These are phyloP conservation scores for Nicotiana sylvestris DNA, from an alignment of 257 asterid species.

Conservation along the genomic window DNA sequence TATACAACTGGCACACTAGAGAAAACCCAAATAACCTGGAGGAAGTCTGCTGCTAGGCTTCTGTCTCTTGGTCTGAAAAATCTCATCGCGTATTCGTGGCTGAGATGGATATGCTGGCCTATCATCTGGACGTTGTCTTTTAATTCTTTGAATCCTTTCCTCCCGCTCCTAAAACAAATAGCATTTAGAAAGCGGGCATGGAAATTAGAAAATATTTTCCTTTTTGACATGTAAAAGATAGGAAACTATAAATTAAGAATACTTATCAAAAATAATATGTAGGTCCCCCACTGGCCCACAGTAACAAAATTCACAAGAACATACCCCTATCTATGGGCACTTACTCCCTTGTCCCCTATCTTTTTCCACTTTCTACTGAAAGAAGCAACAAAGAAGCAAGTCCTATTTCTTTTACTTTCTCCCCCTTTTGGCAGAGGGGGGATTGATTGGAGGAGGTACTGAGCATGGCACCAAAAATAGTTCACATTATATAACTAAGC, in stretches of 20 bases:
- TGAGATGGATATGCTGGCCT: constrained; percentile 54
- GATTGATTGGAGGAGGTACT: neutral
- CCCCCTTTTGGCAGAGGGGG: neutral
- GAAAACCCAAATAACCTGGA: constrained; percentile 50
- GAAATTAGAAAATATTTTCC: neutral
- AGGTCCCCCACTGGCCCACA: neutral
- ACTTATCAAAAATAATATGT: neutral
- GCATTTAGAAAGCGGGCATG: constrained; percentile 5
- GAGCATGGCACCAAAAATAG: neutral
- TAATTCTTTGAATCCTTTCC: constrained; percentile 66
- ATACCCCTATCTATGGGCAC: neutral
- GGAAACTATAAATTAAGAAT: neutral
- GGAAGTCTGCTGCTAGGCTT: constrained; percentile 68
- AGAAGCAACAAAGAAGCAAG: neutral
- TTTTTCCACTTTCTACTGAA: neutral
- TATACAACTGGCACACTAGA: neutral
- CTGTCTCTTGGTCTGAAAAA: constrained; percentile 56
- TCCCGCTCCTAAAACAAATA: constrained; percentile 75
- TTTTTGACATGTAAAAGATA: neutral
- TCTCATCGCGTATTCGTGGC: constrained; percentile 46
- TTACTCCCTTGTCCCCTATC: neutral
- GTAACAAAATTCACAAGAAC: neutral
- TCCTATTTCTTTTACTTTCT: neutral
- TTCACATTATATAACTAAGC: neutral
- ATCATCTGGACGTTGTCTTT: constrained; percentile 64